Base-by-base conservation (phyloP, 1,284 basidiomycete species). In the Papiliotrema laurentii region DNA sequence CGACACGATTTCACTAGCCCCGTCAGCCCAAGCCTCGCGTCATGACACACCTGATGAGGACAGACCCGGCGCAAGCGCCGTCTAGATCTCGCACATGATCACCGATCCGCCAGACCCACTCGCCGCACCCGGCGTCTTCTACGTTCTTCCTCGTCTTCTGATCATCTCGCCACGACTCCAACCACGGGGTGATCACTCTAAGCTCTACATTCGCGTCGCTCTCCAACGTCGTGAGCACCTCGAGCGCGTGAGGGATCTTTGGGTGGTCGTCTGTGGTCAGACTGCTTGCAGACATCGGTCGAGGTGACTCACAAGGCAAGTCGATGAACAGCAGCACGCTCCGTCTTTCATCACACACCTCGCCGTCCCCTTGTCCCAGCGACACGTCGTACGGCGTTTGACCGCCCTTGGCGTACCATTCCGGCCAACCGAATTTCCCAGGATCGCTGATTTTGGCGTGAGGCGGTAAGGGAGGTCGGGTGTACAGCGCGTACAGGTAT, bases 311-410 rank as follows among this genome's bases (percentile, higher is more conserved):
- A 45, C 44, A 45, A 10, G 44, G 44, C 26, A 45, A 26, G 22
- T 45, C 44, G 21, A 45, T 45, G 38, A 45, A 45, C 28, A 45
- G 44, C 44, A 45, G 21, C 5, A 45, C 26, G 30, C 44, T 45
- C n/a, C 26, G 34, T 5, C 25, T 36, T 14, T 45, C 44, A 11
- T 38, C 44, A 38, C 44, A 36, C 13, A 38, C 26, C 24, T 37
- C 44, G 4, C 34, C 44, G 18, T 45, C 35, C 13, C 26, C 44
- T 16, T 10, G 5, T 26, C 19, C 24, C 14, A 39, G 19, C 10
- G 9, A 22, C 19, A 27, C n/a, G 22, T 38, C 44, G 27, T 36
- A 38, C 24, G 35, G 44, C 44, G 43, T 44, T n/a, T 25, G 27
- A 19, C 44, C 22, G 7, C 44, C 44, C 19, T 45, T 22, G 18